Base-by-base conservation (phyloP, 805 yeast species). In the Groenewaldozyma salmanticensis region DNA sequence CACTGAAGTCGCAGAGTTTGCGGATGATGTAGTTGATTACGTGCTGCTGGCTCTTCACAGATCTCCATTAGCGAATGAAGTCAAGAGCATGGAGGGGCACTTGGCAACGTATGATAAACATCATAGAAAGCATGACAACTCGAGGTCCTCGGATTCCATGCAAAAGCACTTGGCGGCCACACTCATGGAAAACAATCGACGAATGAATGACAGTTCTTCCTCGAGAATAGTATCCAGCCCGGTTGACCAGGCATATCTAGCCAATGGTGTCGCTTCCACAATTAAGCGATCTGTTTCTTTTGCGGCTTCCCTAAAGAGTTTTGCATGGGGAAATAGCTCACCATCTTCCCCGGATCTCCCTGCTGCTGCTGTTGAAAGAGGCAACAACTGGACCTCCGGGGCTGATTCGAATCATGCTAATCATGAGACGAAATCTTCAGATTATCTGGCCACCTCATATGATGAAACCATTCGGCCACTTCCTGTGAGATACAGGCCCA, bases 21-120 rank as follows among this genome's bases (percentile, higher is more conserved):
- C 96, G 0, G 79, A 78, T 42, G 75, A 72, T 21, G 72, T 86
- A 11, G 79, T 86, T 16, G 96, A 87, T 57, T 76, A 71, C 46
- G 77, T 87, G 18, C 65, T 83, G 59, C 54, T 74, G 37, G 72
- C 75, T 43, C 62, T 90, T 39, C 72, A 76, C 46, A 77, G 79
- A 37, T 71, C 85, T 46, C 79, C 77, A 34, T 55, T 90, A 27
- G 75, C 79, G 0, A 79, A 72, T 1, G 68, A 79, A 3, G 88
- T 80, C 7, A 59, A 56, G 20, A 81, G 77, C 13, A 49, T 64
- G 40, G 42, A 46, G 33, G 38, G 42, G 5, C 35, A 22, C 15
- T 31, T 35, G 5, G 7, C 16, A 32, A 17, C 11, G 7, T 18
- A 40, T 16, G 34, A 45, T 11, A 32, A 33, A 31, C 29, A 19